phyloP scores from a whole-genome alignment of 116 monocot genomes.

The Dioscorea cayenensis region DNA sequence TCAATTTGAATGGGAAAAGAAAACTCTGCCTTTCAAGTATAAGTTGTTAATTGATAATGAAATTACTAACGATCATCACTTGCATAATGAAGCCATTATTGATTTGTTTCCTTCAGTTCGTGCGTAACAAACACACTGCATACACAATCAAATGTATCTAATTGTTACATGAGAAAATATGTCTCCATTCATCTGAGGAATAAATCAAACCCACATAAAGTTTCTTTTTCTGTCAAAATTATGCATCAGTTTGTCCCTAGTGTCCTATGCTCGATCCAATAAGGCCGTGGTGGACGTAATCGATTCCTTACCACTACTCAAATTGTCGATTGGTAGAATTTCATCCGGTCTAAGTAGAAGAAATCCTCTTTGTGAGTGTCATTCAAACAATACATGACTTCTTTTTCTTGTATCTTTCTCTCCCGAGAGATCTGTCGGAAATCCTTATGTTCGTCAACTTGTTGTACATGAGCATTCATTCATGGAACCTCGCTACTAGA shows the following conservation, averaged over 20 bases:
- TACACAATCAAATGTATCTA: too few species aligned
- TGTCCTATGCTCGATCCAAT: not conserved
- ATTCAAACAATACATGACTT: not conserved
- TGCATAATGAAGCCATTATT: too few species aligned
- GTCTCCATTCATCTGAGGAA: constrained; percentile 34
- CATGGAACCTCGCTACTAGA: not conserved
- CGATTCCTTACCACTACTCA: not conserved
- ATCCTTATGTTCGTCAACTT: not conserved
- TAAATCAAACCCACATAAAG: constrained; percentile 3
- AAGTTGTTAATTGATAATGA: too few species aligned
- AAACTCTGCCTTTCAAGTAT: too few species aligned
- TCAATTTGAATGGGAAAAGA: too few species aligned
- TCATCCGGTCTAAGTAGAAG: not conserved
- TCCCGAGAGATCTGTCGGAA: not conserved
- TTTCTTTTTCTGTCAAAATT: not conserved
- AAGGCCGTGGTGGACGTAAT: not conserved
- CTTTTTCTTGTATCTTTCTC: not conserved
- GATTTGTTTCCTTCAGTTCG: too few species aligned
- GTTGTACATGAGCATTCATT: constrained; percentile 2
- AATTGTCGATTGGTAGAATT: not conserved
- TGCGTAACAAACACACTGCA: too few species aligned
- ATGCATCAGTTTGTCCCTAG: not conserved
- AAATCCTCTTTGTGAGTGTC: not conserved
- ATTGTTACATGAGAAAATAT: constrained; percentile 61
- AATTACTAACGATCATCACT: too few species aligned